Conservation (phyloP, 768 basidiomycete species). For the Amanita jacksonii region DNA sequence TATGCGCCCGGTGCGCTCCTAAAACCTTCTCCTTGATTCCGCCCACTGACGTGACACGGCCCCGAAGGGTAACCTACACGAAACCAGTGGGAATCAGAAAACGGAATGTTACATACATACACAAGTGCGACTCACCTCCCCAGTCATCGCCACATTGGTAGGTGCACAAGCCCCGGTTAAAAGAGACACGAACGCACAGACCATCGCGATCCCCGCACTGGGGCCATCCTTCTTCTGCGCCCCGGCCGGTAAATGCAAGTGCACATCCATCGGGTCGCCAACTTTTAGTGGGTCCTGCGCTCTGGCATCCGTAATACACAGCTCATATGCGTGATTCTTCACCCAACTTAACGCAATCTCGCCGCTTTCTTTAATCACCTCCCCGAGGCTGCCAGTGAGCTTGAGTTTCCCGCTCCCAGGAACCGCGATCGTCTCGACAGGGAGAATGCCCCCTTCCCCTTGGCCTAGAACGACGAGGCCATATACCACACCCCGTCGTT, state of each 20-base stretch:
- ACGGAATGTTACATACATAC: not conserved
- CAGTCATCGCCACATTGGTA: slow-evolving; percentile 77
- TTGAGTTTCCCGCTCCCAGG: slow-evolving; percentile 70
- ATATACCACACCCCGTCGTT: slow-evolving; percentile 69
- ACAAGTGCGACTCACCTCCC: slow-evolving; percentile 46
- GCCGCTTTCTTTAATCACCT: slow-evolving; percentile 85
- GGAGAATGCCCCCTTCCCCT: slow-evolving; percentile 77
- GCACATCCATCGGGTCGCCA: slow-evolving; percentile 68
- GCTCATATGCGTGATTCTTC: slow-evolving; percentile 71
- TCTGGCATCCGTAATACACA: slow-evolving; percentile 63
- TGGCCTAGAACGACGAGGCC: slow-evolving; percentile 84
- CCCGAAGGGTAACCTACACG: slow-evolving; percentile 66
- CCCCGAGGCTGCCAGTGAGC: slow-evolving; percentile 78
- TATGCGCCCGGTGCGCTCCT: slow-evolving; percentile 80
- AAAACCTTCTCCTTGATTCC: slow-evolving; percentile 91
- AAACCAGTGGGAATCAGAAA: no score
- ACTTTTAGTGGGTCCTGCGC: slow-evolving; percentile 68
- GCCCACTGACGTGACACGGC: slow-evolving; percentile 75
- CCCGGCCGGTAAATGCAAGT: slow-evolving; percentile 83
- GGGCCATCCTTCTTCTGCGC: slow-evolving; percentile 93
- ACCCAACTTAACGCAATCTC: slow-evolving; percentile 92
- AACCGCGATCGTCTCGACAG: slow-evolving; percentile 74
- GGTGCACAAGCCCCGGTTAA: slow-evolving; percentile 70
- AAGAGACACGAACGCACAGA: slow-evolving; percentile 78
- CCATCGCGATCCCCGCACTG: slow-evolving; percentile 85